These are phyloP conservation scores for Allantophomopsis lycopodina DNA, from an alignment of 2,329 filamentous ascomycete genomes.

Conservation along the genomic window DNA sequence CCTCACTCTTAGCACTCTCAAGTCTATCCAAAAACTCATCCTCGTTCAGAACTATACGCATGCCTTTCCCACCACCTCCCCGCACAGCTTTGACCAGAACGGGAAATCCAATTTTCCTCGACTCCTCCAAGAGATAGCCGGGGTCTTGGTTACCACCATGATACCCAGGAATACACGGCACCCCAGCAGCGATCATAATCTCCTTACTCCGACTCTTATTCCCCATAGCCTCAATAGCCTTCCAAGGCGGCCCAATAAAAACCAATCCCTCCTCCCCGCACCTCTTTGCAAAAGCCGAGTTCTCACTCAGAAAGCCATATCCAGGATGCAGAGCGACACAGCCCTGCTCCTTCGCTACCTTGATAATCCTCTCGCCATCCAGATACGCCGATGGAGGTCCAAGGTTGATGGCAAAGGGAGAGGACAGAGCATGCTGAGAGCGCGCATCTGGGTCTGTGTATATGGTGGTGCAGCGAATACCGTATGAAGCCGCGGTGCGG, in stretches of 20 bases:
- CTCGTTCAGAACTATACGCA: conserved; percentile 58
- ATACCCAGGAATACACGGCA: conserved; percentile 93
- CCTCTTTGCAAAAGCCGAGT: conserved; percentile 75
- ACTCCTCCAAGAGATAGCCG: conserved; percentile 47
- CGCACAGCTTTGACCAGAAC: conserved; percentile 70
- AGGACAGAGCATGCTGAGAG: conserved; percentile 79
- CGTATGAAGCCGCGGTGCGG: conserved; percentile 73
- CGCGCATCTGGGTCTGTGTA: conserved; percentile 86
- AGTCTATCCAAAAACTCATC: conserved; percentile 60
- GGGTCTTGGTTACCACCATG: conserved; percentile 74
- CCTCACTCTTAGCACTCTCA: conserved; percentile 60
- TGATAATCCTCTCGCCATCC: conserved; percentile 85
- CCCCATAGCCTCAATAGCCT: conserved; percentile 79
- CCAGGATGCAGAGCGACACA: conserved; percentile 91
- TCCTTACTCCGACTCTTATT: conserved; percentile 90
- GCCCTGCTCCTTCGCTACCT: conserved; percentile 70
- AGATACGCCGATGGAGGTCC: conserved; percentile 79
- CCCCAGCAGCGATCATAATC: conserved; percentile 91
- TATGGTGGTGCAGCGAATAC: conserved; percentile 84
- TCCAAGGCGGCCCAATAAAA: conserved; percentile 82
- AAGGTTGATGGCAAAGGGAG: conserved; percentile 71
- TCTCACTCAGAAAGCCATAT: conserved; percentile 93
- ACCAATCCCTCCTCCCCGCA: conserved; percentile 83
- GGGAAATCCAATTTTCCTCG: conserved; percentile 54
- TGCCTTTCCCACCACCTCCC: conserved; percentile 74